Conservation (phyloP, 2,329 filamentous ascomycete genomes). For the Ceratocystis alfenasii region DNA sequence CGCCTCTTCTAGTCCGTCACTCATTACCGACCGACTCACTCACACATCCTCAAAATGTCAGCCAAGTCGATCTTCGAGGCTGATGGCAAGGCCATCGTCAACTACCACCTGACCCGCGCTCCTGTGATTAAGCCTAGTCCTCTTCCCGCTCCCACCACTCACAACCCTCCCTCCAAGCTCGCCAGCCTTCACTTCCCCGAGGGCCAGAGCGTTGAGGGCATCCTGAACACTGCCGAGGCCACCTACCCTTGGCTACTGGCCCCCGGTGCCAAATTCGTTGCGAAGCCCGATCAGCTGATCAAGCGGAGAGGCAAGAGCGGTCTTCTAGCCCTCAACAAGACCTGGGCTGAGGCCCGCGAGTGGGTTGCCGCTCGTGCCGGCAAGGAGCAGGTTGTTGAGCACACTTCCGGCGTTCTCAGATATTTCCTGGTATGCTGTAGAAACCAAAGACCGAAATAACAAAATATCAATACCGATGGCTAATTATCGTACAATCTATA, state of each 20-base stretch:
- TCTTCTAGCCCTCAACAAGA: constrained; percentile 90
- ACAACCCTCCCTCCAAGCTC: constrained; percentile 86
- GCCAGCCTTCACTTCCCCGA: constrained; percentile 89
- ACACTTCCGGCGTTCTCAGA: constrained; percentile 73
- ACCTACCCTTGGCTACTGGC: constrained; percentile 92
- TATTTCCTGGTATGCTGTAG: constrained; percentile 60
- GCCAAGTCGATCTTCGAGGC: constrained; percentile 95
- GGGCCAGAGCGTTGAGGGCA: constrained; percentile 65
- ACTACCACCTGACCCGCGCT: constrained; percentile 98
- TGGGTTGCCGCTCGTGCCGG: constrained; percentile 90
- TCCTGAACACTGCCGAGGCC: constrained; percentile 90
- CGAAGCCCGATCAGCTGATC: constrained; percentile 99
- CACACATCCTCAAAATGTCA: constrained; percentile 30
- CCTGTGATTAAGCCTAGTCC: constrained; percentile 96
- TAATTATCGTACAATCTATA: constrained; percentile 9
- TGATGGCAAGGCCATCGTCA: constrained; percentile 99
- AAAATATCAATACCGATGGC: neutral
- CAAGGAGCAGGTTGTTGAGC: constrained; percentile 89
- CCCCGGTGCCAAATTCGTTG: constrained; percentile 80
- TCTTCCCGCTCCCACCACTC: constrained; percentile 68
- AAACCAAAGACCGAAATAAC: neutral
- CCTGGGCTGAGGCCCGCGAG: constrained; percentile 82
- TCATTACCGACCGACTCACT: constrained; percentile 26
- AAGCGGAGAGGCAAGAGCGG: constrained; percentile 99
- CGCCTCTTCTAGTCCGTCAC: constrained; percentile 24